Percentiles rank a stretch among this genome's conserved stretches.
phyloP scores from a whole-genome alignment of 768 basidiomycete genomes.

The Rhizopogon vulgaris region DNA sequence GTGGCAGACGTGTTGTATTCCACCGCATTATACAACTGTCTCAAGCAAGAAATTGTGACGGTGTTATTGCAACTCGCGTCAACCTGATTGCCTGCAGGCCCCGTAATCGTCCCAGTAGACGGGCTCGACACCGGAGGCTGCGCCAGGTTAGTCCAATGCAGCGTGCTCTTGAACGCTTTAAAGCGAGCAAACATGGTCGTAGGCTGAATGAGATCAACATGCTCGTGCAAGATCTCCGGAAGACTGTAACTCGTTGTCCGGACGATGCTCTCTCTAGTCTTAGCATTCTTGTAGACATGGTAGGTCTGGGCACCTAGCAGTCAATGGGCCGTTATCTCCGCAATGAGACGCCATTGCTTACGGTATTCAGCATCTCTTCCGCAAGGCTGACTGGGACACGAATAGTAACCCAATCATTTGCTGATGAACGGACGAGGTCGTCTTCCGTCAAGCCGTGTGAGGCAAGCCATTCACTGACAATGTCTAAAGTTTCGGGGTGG shows the following conservation, averaged over 20 bases:
- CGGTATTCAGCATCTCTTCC: slow-evolving; percentile 66
- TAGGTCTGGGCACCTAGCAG: slow-evolving; percentile 41
- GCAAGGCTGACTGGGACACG: slow-evolving; percentile 52
- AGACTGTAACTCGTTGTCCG: slow-evolving; percentile 67
- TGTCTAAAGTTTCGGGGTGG: slow-evolving; percentile 40
- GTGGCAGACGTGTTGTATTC: slow-evolving; percentile 38
- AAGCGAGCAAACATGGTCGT: slow-evolving; percentile 60
- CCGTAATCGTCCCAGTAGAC: slow-evolving; percentile 13
- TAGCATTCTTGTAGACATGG: slow-evolving; percentile 50
- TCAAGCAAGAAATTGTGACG: slow-evolving; percentile 47
- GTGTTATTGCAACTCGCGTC: slow-evolving; percentile 43
- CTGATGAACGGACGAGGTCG: slow-evolving; percentile 49
- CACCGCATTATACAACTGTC: slow-evolving; percentile 48
- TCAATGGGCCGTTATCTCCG: background rate
- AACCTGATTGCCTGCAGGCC: slow-evolving; percentile 32
- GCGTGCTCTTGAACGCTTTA: slow-evolving; percentile 36
- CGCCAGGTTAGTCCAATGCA: slow-evolving; percentile 24
- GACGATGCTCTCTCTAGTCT: slow-evolving; percentile 47
- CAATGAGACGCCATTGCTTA: slow-evolving; percentile 21
- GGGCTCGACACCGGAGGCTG: slow-evolving; percentile 1
- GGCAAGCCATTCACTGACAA: slow-evolving; percentile 58
- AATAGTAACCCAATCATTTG: slow-evolving; percentile 64
- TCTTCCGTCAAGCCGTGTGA: slow-evolving; percentile 46
- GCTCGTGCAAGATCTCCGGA: slow-evolving; percentile 50
- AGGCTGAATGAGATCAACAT: slow-evolving; percentile 66